Evolutionary conservation across 805 yeast genomes (phyloP).

Genomic region (Teunomyces barrocoloradensis): DNA sequence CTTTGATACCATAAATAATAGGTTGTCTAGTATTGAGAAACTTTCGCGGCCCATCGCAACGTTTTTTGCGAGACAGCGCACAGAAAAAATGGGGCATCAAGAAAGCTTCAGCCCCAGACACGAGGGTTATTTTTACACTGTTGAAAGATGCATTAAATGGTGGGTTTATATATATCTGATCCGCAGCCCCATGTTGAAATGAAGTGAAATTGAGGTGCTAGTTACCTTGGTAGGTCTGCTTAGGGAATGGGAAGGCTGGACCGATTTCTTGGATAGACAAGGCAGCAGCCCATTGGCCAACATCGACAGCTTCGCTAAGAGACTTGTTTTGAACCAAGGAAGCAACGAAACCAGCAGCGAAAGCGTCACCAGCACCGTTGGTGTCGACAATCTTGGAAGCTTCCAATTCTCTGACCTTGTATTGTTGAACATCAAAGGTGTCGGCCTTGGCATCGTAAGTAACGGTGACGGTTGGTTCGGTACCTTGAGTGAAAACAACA

Average conservation of each 20-base stretch:
- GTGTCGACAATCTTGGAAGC: slow-evolving; percentile 76
- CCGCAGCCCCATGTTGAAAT: slow-evolving; percentile 3
- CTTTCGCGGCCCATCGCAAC: slow-evolving; percentile 8
- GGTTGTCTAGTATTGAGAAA: not conserved
- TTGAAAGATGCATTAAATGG: slow-evolving; percentile 7
- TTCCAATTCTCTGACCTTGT: slow-evolving; percentile 71
- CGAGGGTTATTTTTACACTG: not conserved
- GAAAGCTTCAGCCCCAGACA: not conserved
- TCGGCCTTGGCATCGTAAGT: slow-evolving; percentile 50
- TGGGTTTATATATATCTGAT: not conserved
- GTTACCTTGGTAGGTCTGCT: slow-evolving; percentile 43
- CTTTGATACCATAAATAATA: slow-evolving; percentile 51
- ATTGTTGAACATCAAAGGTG: slow-evolving; percentile 47
- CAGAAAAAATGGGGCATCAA: not conserved
- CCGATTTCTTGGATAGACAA: slow-evolving; percentile 91
- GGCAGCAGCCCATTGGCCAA: slow-evolving; percentile 97
- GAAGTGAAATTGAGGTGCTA: slow-evolving; percentile 12
- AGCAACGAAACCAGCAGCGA: slow-evolving; percentile 94
- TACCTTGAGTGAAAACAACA: slow-evolving; percentile 93
- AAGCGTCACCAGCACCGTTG: slow-evolving; percentile 99
- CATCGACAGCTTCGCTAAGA: slow-evolving; percentile 60
- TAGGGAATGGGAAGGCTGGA: slow-evolving; percentile 87
- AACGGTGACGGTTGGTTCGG: slow-evolving; percentile 84
- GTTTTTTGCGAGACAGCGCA: slow-evolving; percentile 3
- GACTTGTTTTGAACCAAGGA: slow-evolving; percentile 75